Percentiles rank a stretch among this genome's conserved stretches.
Evolutionary conservation across 140 eudicot genomes (phyloP).

Genomic region (Cichorium intybus): DNA sequence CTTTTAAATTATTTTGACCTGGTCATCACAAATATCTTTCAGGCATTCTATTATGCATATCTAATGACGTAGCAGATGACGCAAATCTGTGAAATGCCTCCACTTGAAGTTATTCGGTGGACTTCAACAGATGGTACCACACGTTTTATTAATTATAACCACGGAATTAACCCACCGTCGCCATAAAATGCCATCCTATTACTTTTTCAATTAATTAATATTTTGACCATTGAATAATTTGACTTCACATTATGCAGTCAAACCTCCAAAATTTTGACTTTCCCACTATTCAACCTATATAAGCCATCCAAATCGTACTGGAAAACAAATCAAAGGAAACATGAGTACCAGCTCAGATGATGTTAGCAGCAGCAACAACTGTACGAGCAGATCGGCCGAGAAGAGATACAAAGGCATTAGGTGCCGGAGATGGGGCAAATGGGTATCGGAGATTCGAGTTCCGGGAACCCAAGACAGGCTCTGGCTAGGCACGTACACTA

Average conservation of each 20-base stretch:
- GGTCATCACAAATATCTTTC: slow-evolving; percentile 19
- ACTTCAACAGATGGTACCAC: slow-evolving; percentile 22
- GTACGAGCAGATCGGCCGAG: slow-evolving; percentile 21
- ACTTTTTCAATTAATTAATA: background rate
- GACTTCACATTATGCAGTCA: slow-evolving; percentile 20
- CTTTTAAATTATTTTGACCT: slow-evolving; percentile 20
- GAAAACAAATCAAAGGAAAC: background rate
- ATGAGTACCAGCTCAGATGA: slow-evolving; percentile 34
- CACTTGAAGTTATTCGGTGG: slow-evolving; percentile 22
- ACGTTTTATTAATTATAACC: background rate
- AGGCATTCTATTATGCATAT: background rate
- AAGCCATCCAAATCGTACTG: slow-evolving; percentile 22
- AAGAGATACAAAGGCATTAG: slow-evolving; percentile 51
- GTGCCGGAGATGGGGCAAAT: slow-evolving; percentile 68
- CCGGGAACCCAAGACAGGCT: slow-evolving; percentile 61
- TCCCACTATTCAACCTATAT: slow-evolving; percentile 47
- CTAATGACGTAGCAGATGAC: slow-evolving; percentile 26
- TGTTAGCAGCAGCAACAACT: slow-evolving; percentile 6
- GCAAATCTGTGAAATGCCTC: slow-evolving; percentile 9
- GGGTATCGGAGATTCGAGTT: slow-evolving; percentile 75
- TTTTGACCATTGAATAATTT: slow-evolving; percentile 48
- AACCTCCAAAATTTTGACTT: slow-evolving; percentile 19
- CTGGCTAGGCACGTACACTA: slow-evolving; percentile 64
- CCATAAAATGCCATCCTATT: background rate
- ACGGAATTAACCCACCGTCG: slow-evolving; percentile 10